Evolutionary conservation across 352 stramenopile genomes (phyloP).

Genomic region (Phytophthora cactorum): DNA sequence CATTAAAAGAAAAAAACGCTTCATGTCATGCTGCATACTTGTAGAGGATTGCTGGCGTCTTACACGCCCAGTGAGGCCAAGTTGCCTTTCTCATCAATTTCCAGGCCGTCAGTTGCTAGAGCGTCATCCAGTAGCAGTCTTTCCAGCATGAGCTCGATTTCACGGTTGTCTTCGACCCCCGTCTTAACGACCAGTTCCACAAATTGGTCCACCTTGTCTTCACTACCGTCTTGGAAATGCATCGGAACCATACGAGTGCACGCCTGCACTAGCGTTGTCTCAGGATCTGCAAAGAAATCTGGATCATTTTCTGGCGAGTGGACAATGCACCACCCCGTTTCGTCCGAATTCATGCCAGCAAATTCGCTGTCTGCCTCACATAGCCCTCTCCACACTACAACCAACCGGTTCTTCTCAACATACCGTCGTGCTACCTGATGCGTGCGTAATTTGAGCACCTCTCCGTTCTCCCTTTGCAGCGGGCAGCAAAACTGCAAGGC

Average conservation of each 20-base stretch:
- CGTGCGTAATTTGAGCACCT: slow-evolving; percentile 17
- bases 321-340: slow-evolving; percentile 52
- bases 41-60: too few relatives aligned
- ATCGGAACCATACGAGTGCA: slow-evolving; percentile 21
- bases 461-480: slow-evolving; percentile 8
- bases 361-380: slow-evolving; percentile 40
- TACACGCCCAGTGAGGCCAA: slow-evolving; percentile 3
- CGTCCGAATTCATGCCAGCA: slow-evolving; percentile 51
- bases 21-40: too few relatives aligned
- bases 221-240: slow-evolving; percentile 23
- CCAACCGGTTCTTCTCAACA: slow-evolving; percentile 44
- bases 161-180: slow-evolving; percentile 24
- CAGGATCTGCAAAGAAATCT: slow-evolving; percentile 2
- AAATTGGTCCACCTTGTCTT: slow-evolving; percentile 29
- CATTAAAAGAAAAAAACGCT: too few relatives aligned
- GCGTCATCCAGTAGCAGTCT: slow-evolving; percentile 28
- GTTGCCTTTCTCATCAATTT: slow-evolving; percentile 18
- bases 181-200: slow-evolving; percentile 28
- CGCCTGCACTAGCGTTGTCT: slow-evolving; percentile 19
- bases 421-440: slow-evolving; percentile 37
- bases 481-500: slow-evolving; percentile 38
- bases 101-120: slow-evolving; percentile 21
- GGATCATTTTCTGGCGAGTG: slow-evolving; percentile 2
- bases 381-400: slow-evolving; percentile 54
- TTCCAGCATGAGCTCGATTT: slow-evolving; percentile 33